These are phyloP conservation scores for Colletotrichum plurivorum DNA, from an alignment of 2,329 filamentous ascomycete genomes.

Conservation along the genomic window DNA sequence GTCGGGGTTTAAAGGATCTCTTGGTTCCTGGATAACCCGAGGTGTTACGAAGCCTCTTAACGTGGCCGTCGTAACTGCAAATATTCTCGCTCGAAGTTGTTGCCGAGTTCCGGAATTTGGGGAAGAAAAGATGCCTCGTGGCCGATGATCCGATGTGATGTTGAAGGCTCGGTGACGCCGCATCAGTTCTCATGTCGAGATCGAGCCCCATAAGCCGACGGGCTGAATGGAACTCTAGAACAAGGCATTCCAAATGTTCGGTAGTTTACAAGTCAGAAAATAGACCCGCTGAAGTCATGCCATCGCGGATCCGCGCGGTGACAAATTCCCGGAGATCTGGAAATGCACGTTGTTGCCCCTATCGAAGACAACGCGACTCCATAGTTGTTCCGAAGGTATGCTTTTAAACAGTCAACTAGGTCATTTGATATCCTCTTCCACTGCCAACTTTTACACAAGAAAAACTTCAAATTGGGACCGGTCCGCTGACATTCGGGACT, in stretches of 20 bases:
- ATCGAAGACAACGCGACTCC: background rate
- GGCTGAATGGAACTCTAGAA: background rate
- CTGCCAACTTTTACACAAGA: no score
- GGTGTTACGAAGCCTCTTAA: no score
- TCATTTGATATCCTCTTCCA: background rate
- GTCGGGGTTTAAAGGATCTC: background rate
- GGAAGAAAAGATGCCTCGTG: no score
- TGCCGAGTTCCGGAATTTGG: no score
- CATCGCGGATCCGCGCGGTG: background rate
- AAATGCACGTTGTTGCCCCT: background rate
- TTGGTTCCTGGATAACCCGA: no score
- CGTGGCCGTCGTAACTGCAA: no score
- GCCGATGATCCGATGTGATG: no score
- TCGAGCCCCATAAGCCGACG: background rate
- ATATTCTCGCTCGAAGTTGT: no score
- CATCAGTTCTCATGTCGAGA: background rate
- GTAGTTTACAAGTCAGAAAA: background rate
- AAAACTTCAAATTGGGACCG: no score
- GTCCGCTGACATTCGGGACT: background rate
- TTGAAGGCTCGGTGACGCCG: background rate
- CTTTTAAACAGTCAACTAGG: background rate
- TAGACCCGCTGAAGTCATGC: background rate
- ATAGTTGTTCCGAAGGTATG: no score
- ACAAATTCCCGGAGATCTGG: slow-evolving; percentile 24
- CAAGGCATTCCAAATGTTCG: background rate